phyloP scores from a whole-genome alignment of 768 basidiomycete species.

The Termitomyces sp. region DNA sequence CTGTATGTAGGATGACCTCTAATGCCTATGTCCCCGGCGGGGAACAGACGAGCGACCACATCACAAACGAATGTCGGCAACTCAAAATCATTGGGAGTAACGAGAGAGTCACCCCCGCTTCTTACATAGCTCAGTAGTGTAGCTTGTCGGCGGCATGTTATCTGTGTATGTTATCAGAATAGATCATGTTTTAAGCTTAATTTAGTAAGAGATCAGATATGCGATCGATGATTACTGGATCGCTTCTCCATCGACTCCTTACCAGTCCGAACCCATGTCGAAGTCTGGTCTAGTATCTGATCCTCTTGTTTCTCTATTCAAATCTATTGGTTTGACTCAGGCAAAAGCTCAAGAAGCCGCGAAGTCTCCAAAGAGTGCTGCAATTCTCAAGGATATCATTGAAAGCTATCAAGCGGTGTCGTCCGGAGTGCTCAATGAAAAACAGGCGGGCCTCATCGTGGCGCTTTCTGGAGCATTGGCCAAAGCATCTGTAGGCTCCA shows the following conservation, averaged over 20 bases:
- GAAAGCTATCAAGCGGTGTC: conserved; percentile 43
- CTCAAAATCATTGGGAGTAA: too few relatives aligned
- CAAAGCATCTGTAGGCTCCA: conserved; percentile 49
- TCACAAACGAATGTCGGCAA: too few relatives aligned
- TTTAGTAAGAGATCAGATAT: conserved; percentile 4
- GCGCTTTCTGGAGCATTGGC: conserved; percentile 58
- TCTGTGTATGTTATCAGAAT: neutral
- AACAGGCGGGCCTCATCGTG: conserved; percentile 65
- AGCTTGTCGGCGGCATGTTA: neutral
- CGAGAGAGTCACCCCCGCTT: too few relatives aligned
- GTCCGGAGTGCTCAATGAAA: conserved; percentile 61
- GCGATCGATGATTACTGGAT: neutral
- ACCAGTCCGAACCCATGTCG: conserved; percentile 17
- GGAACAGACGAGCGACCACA: too few relatives aligned
- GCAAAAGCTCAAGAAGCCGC: conserved; percentile 80
- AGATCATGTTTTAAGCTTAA: conserved; percentile 13
- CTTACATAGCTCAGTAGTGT: too few relatives aligned
- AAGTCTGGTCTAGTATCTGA: conserved; percentile 24
- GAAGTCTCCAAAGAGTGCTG: conserved; percentile 74
- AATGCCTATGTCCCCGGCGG: too few relatives aligned
- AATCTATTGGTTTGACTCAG: conserved; percentile 69
- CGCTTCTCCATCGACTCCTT: neutral
- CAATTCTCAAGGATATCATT: conserved; percentile 65
- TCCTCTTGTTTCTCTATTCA: conserved; percentile 49
- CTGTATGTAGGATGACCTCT: neutral